These are phyloP conservation scores for Halenospora varia DNA, from an alignment of 495 filamentous ascomycete genomes.

Conservation along the genomic window DNA sequence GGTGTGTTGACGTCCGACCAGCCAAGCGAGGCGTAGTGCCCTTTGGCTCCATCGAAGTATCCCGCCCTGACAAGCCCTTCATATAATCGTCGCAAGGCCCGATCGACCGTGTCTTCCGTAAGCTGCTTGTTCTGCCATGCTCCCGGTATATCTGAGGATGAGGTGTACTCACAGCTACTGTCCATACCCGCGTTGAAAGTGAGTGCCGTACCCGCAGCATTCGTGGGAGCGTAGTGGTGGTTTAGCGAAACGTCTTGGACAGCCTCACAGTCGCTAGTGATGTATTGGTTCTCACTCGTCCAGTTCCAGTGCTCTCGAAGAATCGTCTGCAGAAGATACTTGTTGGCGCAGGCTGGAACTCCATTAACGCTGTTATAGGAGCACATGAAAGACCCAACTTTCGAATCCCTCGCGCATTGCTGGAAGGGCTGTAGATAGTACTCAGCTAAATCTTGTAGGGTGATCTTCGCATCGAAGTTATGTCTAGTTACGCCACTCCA, in stretches of 20 bases:
- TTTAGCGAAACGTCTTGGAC: constrained; percentile 51
- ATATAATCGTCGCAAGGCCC: constrained; percentile 52
- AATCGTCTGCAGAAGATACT: constrained; percentile 53
- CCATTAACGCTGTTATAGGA: constrained; percentile 61
- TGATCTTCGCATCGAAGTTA: constrained; percentile 52
- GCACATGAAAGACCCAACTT: constrained; percentile 55
- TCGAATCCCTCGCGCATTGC: constrained; percentile 48
- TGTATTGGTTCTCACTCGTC: constrained; percentile 47
- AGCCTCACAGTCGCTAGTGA: constrained; percentile 55
- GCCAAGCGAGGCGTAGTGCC: constrained; percentile 45
- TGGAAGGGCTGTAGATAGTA: constrained; percentile 52
- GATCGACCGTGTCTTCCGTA: constrained; percentile 38
- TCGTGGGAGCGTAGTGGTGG: constrained; percentile 47
- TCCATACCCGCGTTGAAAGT: constrained; percentile 53
- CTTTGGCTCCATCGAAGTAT: constrained; percentile 51
- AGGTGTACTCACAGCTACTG: not conserved
- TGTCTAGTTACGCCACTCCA: constrained; percentile 50
- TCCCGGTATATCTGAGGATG: too few species aligned
- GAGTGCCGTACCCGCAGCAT: constrained; percentile 44
- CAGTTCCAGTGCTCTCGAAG: constrained; percentile 51
- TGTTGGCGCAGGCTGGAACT: constrained; percentile 50
- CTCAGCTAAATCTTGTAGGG: constrained; percentile 50
- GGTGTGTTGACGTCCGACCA: constrained; percentile 50
- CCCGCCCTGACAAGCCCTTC: constrained; percentile 50
- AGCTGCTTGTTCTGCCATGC: not conserved